Evolutionary conservation across 2,329 filamentous ascomycete genomes (phyloP), one percentile per base, ranked within the genome.

Genomic region (Fusarium sp.): DNA sequence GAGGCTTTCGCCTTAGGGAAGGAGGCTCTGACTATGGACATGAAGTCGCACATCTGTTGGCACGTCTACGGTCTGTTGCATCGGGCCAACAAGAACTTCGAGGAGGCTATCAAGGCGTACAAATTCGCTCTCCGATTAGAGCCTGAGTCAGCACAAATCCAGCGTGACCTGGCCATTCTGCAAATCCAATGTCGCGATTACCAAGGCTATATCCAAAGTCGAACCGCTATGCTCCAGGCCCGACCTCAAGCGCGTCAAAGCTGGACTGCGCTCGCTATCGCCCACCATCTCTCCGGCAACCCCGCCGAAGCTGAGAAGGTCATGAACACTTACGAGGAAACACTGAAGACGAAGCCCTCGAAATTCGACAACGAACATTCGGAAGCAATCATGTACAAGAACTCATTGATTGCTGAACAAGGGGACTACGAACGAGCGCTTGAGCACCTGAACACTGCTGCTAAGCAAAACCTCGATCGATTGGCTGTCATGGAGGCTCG

Each of bases 41-140:
- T 99, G 94, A 98, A 97, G 84, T 98, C 94, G 76, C 95, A 98
- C 82, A 94, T 99, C 76, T 98, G 94, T 86, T 99, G 96, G 96
- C 97, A 99, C 81, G 96, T 99, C 66, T 99, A 98, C 80, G 96
- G 97, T 32, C 83, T 99, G 73, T 87, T 99, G 53, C 98, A 97
- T 83, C 91, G 95, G 54, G 91, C 93, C 51, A 92, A 92, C 78
- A 98, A 98, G 87, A 98, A 99, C 82, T 98, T 97, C 76, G 96
- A 98, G 80, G 96, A 98, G 83, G 95, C 97, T 12, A 98, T 98
- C 84, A 98, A 98, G 86, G 97, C 96, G 62, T 99, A 99, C 86
- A 97, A 97, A 80, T 97, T 97, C 81, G 96, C 96, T 18, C 84
- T 99, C 74, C 91, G 90, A 78, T 88, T 98, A 65, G 96, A 99